A percentile compares a stretch with the other conserved stretches of the same genome.
These are phyloP conservation scores for Colletotrichum melonis DNA, from an alignment of 2,329 filamentous ascomycete species.

Conservation along the genomic window DNA sequence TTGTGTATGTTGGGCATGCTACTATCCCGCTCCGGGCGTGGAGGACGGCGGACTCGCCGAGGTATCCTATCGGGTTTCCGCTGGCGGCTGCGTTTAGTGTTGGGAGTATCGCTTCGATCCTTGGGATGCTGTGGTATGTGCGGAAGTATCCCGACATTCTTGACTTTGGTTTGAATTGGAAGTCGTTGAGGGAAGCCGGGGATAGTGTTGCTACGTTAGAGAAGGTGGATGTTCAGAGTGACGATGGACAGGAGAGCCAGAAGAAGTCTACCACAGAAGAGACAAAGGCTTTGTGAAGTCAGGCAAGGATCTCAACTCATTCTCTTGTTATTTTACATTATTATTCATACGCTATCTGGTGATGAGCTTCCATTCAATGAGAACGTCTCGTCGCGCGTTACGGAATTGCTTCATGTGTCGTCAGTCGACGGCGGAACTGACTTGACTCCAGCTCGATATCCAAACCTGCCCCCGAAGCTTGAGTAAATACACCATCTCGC, in stretches of 20 bases:
- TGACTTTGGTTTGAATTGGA: conserved; percentile 23
- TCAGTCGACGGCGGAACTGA: not conserved
- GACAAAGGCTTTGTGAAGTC: not conserved
- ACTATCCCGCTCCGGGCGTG: conserved; percentile 50
- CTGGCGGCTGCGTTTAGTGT: conserved; percentile 46
- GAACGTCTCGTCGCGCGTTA: not conserved
- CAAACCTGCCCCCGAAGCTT: not conserved
- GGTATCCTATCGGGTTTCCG: conserved; percentile 50
- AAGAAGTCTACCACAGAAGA: not conserved
- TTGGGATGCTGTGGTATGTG: conserved; percentile 45
- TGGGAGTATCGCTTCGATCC: conserved; percentile 44
- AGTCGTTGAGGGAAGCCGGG: not conserved
- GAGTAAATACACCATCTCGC: not conserved
- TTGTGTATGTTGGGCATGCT: conserved; percentile 50
- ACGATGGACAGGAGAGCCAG: not conserved
- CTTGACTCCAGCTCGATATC: not conserved
- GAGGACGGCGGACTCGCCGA: conserved; percentile 45
- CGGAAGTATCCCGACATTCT: conserved; percentile 36
- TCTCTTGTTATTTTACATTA: not conserved
- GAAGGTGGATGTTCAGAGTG: conserved; percentile 2
- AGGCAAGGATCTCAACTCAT: not conserved
- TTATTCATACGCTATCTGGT: too few relatives aligned
- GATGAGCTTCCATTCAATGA: too few relatives aligned
- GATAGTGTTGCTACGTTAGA: conserved; percentile 5
- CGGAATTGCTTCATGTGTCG: not conserved